These are phyloP conservation scores for Trametes sanguinea DNA, from an alignment of 768 basidiomycete species.

Conservation along the genomic window DNA sequence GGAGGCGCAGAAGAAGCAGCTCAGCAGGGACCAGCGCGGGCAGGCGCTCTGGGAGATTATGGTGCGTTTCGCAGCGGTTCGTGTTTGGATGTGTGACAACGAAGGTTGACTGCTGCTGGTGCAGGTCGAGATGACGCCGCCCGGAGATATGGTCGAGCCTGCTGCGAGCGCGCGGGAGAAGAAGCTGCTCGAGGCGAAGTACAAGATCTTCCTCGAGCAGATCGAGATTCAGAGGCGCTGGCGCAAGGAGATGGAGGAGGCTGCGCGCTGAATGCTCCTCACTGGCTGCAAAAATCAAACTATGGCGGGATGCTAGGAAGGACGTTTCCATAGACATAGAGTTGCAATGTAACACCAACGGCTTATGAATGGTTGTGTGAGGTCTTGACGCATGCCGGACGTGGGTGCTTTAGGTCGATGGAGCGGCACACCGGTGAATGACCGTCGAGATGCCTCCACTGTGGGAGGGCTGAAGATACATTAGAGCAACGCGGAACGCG, in stretches of 20 bases:
- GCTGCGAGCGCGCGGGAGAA: constrained; percentile 62
- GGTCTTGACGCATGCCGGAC: neutral
- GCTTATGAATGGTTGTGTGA: neutral
- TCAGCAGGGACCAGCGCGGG: constrained; percentile 50
- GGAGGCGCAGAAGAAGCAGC: constrained; percentile 44
- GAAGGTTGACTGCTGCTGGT: neutral
- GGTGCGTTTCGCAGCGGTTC: constrained; percentile 46
- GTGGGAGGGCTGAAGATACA: constrained; percentile 3
- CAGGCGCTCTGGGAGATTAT: constrained; percentile 88
- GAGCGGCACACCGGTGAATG: neutral
- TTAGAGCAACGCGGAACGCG: neutral
- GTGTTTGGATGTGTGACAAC: neutral
- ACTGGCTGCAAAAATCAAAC: neutral
- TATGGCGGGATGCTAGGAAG: neutral
- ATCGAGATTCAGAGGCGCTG: constrained; percentile 90
- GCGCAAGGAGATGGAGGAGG: constrained; percentile 76
- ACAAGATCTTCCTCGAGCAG: constrained; percentile 86
- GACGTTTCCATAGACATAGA: constrained; percentile 14
- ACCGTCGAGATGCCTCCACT: constrained; percentile 2
- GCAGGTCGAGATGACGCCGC: constrained; percentile 90
- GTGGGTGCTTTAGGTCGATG: too few species aligned
- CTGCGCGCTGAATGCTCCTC: constrained; percentile 28
- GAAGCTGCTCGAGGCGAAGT: constrained; percentile 85
- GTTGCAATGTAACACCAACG: neutral
- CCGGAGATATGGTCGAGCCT: constrained; percentile 72